Conservation (phyloP, 192 early-diverging fungal species). For the Ambispora gerdemannii region DNA sequence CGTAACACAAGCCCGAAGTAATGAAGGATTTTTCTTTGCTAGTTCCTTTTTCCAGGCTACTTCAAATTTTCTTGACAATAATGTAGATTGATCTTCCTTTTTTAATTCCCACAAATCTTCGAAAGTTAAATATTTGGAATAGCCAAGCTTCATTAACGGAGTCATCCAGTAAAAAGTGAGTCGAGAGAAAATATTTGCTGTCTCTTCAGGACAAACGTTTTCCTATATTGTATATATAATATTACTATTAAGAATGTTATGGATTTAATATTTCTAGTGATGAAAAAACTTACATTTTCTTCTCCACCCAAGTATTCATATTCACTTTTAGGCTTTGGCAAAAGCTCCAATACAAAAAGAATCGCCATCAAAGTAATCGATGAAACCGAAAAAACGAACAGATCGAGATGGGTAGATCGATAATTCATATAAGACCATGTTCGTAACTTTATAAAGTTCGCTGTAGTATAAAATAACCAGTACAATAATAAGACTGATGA, state of each 20-base stretch:
- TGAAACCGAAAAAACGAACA: neutral
- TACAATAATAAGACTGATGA: slow-evolving; percentile 59
- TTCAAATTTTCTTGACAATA: slow-evolving; percentile 63
- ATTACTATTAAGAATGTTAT: neutral
- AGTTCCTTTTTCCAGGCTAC: slow-evolving; percentile 70
- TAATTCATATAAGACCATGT: slow-evolving; percentile 31
- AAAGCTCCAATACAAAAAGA: slow-evolving; percentile 25
- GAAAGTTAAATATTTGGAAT: slow-evolving; percentile 64
- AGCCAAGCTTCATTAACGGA: slow-evolving; percentile 76
- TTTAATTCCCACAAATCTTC: slow-evolving; percentile 72
- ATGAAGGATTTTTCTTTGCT: slow-evolving; percentile 60
- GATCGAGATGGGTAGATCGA: no score
- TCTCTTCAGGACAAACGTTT: slow-evolving; percentile 66
- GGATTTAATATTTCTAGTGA: neutral
- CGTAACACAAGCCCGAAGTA: slow-evolving; percentile 57
- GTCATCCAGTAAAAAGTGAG: slow-evolving; percentile 91
- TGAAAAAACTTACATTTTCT: neutral
- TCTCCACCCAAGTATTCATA: slow-evolving; percentile 6
- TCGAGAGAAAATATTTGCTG: slow-evolving; percentile 78
- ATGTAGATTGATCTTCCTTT: slow-evolving; percentile 52
- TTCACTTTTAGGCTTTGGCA: slow-evolving; percentile 12
- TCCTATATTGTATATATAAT: slow-evolving; percentile 24
- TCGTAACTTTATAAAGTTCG: slow-evolving; percentile 42
- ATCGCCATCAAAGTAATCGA: slow-evolving; percentile 25
- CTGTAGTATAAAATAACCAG: slow-evolving; percentile 49